These are phyloP conservation scores for Cordyceps pruinosa DNA, from an alignment of 2,329 filamentous ascomycete genomes.

Conservation along the genomic window DNA sequence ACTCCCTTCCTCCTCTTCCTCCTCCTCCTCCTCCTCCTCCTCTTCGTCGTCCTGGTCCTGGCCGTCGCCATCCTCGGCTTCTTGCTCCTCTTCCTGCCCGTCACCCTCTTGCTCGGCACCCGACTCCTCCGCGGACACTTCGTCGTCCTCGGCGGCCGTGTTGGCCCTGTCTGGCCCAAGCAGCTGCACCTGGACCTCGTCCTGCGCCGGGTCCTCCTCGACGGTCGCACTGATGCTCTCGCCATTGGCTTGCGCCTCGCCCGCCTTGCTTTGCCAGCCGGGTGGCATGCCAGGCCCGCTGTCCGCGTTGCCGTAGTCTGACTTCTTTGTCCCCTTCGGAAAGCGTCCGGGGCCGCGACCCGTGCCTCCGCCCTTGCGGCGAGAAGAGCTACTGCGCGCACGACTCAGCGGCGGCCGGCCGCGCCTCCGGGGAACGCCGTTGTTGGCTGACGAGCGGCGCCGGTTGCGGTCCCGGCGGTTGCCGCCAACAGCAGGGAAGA, in stretches of 20 bases:
- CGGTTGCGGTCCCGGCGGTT: constrained; percentile 43
- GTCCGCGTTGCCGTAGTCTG: constrained; percentile 59
- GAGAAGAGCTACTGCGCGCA: constrained; percentile 27
- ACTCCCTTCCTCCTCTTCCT: background rate
- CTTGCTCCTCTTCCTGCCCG: background rate
- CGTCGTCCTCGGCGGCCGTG: constrained; percentile 17
- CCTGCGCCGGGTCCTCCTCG: constrained; percentile 23
- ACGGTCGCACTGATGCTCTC: constrained; percentile 13
- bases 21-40: background rate
- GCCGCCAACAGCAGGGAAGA: constrained; percentile 60
- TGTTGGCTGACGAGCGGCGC: constrained; percentile 22
- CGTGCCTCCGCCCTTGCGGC: constrained; percentile 54
- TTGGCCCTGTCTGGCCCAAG: constrained; percentile 19
- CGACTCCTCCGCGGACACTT: background rate
- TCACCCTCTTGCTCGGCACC: background rate
- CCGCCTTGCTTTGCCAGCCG: constrained; percentile 37
- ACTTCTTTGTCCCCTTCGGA: constrained; percentile 63
- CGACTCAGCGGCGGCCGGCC: constrained; percentile 31
- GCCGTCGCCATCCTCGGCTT: background rate
- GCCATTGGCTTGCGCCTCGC: constrained; percentile 13
- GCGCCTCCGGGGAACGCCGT: constrained; percentile 14
- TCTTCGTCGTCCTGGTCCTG: background rate
- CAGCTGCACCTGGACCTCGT: constrained; percentile 27
- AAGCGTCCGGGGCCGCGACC: constrained; percentile 58
- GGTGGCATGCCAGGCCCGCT: constrained; percentile 59